phyloP scores from a whole-genome alignment of 371 early-diverging fungal species.

The Haplosporangium sp. region DNA sequence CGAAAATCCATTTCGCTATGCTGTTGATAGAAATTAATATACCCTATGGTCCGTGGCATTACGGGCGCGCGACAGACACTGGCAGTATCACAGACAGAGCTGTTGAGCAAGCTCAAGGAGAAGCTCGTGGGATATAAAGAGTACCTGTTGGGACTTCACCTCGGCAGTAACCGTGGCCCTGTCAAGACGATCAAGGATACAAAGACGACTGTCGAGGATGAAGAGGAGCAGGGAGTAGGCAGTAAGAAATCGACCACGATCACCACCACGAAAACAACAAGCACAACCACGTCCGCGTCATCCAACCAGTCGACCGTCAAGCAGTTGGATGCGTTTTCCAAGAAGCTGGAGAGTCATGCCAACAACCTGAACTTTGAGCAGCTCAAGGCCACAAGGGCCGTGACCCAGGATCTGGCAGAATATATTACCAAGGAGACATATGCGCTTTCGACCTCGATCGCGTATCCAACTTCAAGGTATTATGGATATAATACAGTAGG shows the following conservation, averaged over 20 bases:
- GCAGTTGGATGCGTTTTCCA: slow-evolving; percentile 42
- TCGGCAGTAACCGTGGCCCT: slow-evolving; percentile 28
- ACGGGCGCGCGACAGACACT: slow-evolving; percentile 49
- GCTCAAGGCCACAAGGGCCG: slow-evolving; percentile 41
- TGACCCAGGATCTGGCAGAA: slow-evolving; percentile 52
- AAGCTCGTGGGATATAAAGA: slow-evolving; percentile 43
- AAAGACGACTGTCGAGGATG: slow-evolving; percentile 40
- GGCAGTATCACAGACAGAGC: slow-evolving; percentile 51
- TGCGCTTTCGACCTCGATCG: slow-evolving; percentile 42
- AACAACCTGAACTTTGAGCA: slow-evolving; percentile 44
- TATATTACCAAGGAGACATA: slow-evolving; percentile 56
- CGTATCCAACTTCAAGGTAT: slow-evolving; percentile 48
- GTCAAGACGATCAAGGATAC: slow-evolving; percentile 32
- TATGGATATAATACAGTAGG: slow-evolving; percentile 50
- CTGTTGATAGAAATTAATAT: slow-evolving; percentile 42
- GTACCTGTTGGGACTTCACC: slow-evolving; percentile 29
- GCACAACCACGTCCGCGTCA: neutral
- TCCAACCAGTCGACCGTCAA: slow-evolving; percentile 29
- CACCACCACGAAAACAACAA: neutral
- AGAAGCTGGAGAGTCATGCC: slow-evolving; percentile 35
- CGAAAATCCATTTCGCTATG: no score
- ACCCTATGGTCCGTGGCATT: slow-evolving; percentile 54
- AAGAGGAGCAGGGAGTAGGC: slow-evolving; percentile 10
- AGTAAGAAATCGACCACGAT: slow-evolving; percentile 1
- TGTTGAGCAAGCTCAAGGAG: slow-evolving; percentile 51